Evolutionary conservation across 192 early-diverging fungal species (phyloP).

Genomic region (Backusella luteola): DNA sequence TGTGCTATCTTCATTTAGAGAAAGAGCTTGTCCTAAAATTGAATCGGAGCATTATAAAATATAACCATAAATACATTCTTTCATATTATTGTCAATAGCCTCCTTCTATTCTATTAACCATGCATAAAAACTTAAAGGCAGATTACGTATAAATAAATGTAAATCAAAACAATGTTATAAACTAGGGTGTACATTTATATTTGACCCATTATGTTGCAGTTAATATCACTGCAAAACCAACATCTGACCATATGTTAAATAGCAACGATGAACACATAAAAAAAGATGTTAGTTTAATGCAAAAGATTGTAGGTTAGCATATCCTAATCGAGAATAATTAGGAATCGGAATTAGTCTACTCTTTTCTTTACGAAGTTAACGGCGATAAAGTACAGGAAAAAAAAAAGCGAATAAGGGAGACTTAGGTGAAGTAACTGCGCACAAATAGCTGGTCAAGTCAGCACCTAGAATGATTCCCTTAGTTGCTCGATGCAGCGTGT

Average conservation of each 20-base stretch:
- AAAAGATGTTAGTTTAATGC: neutral
- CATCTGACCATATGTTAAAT: neutral
- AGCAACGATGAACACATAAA: neutral
- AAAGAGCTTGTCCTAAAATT: neutral
- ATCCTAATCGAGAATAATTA: conserved; percentile 1
- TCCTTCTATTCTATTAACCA: neutral
- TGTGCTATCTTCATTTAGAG: neutral
- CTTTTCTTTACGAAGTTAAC: neutral
- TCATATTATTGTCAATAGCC: neutral
- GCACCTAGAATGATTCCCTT: neutral
- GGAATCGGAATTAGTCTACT: neutral
- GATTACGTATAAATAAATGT: neutral
- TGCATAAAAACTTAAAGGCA: neutral
- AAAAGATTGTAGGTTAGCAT: neutral
- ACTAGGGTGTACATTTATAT: neutral
- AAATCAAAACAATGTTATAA: neutral
- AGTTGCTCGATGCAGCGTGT: neutral
- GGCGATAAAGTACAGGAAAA: neutral
- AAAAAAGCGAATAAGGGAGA: neutral
- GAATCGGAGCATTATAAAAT: neutral
- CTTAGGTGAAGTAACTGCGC: neutral
- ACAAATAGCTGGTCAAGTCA: neutral
- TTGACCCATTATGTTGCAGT: neutral
- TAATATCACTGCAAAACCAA: neutral
- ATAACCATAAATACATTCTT: neutral